These are phyloP conservation scores for Phytophthora sp. DNA, from an alignment of 352 stramenopile genomes.

Conservation along the genomic window DNA sequence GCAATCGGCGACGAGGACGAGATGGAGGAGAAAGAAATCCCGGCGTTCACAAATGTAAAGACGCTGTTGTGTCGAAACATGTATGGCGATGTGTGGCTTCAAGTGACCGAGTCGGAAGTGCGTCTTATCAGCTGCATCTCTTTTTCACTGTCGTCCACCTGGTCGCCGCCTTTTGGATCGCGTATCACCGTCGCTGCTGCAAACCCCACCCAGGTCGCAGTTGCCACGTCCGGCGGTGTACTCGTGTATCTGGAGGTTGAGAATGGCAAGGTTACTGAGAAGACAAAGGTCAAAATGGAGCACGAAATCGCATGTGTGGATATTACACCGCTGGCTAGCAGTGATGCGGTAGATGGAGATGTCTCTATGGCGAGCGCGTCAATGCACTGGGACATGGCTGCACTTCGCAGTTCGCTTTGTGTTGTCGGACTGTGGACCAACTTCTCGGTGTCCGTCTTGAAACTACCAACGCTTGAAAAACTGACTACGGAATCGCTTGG, in stretches of 20 bases:
- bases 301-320: slow-evolving; percentile 96
- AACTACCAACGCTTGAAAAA: slow-evolving; percentile 79
- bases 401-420: slow-evolving; percentile 65
- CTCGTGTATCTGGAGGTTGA: slow-evolving; percentile 92
- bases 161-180: slow-evolving; percentile 61
- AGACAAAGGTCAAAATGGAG: slow-evolving; percentile 81
- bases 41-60: slow-evolving; percentile 82
- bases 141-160: slow-evolving; percentile 75
- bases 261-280: slow-evolving; percentile 58
- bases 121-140: slow-evolving; percentile 85
- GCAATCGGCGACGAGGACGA: slow-evolving; percentile 91
- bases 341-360: slow-evolving; percentile 45
- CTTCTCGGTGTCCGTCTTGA: slow-evolving; percentile 90
- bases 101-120: slow-evolving; percentile 94
- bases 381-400: slow-evolving; percentile 65
- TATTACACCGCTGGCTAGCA: slow-evolving; percentile 67
- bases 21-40: slow-evolving; percentile 93
- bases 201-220: slow-evolving; percentile 92
- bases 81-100: slow-evolving; percentile 84
- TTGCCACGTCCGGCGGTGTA: slow-evolving; percentile 91
- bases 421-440: slow-evolving; percentile 93
- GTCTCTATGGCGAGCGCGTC: slow-evolving; percentile 60
- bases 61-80: slow-evolving; percentile 96
- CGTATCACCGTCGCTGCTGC: slow-evolving; percentile 86
- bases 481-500: slow-evolving; percentile 73